Conservation (phyloP, 176 grass and related monocot genomes). For the Triticum monococcum region DNA sequence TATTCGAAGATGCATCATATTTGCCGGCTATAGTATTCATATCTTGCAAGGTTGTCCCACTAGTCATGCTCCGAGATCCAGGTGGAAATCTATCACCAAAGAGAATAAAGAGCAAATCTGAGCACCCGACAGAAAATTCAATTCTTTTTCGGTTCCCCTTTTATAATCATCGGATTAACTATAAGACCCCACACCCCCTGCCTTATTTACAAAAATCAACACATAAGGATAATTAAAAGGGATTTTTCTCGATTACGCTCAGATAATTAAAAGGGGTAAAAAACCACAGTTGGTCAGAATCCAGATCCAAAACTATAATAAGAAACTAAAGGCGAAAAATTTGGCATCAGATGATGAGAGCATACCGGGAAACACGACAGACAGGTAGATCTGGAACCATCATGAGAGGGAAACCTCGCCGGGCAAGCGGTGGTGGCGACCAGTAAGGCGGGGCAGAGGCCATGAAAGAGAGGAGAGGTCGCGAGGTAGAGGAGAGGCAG, state of each 20-base stretch:
- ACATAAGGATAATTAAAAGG: too few species aligned
- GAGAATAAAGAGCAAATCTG: background rate
- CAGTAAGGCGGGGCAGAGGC: background rate
- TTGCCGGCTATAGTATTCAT: too few species aligned
- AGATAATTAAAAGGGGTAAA: too few species aligned
- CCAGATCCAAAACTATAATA: background rate
- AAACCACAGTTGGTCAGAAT: background rate
- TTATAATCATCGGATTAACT: background rate
- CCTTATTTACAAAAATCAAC: background rate
- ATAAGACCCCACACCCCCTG: too few species aligned
- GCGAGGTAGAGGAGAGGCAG: background rate
- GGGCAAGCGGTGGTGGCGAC: background rate
- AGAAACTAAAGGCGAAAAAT: background rate
- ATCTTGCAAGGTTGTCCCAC: background rate
- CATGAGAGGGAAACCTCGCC: background rate
- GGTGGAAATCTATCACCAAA: conserved; percentile 1
- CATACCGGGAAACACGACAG: background rate
- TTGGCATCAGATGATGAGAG: background rate
- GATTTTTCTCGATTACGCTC: too few species aligned
- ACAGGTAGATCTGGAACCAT: background rate
- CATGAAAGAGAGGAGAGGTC: background rate
- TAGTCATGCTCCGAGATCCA: background rate
- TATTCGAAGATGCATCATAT: too few species aligned
- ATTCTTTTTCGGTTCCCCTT: background rate
- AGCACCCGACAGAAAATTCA: background rate